phyloP scores from a whole-genome alignment of 202 grass and related monocot species.

The Zoysia matrella region DNA sequence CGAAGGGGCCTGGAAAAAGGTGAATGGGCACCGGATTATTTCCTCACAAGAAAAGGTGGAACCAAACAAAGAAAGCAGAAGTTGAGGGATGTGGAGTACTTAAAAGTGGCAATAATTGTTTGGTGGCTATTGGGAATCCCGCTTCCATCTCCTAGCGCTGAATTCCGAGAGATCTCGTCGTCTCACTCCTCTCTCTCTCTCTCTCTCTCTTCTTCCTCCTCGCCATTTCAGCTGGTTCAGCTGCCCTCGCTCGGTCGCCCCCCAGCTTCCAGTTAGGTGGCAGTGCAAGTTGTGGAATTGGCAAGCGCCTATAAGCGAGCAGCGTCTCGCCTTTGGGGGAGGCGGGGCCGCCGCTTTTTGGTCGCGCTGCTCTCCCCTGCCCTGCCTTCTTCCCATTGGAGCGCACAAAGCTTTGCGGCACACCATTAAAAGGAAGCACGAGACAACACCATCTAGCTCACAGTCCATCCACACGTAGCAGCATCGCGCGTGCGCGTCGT shows the following conservation, averaged over 20 bases:
- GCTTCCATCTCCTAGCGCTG: slow-evolving; percentile 53
- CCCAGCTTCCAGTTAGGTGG: slow-evolving; percentile 15
- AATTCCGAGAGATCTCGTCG: slow-evolving; percentile 69
- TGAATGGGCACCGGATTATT: slow-evolving; percentile 16
- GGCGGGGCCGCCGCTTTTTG: slow-evolving; percentile 53
- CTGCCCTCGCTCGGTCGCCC: background rate
- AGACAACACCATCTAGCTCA: slow-evolving; percentile 36
- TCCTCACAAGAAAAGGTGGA: slow-evolving; percentile 15
- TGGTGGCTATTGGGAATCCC: slow-evolving; percentile 52
- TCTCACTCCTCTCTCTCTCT: background rate
- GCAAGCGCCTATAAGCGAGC: slow-evolving; percentile 35
- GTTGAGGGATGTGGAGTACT: background rate
- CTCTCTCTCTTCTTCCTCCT: slow-evolving; percentile 4
- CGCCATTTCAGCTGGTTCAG: background rate
- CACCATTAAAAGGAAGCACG: slow-evolving; percentile 60
- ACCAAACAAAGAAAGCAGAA: slow-evolving; percentile 21
- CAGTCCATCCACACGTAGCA: slow-evolving; percentile 26
- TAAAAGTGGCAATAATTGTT: slow-evolving; percentile 52
- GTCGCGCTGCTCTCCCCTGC: slow-evolving; percentile 22
- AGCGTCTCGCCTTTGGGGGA: slow-evolving; percentile 33
- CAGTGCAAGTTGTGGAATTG: slow-evolving; percentile 49
- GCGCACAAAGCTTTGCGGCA: slow-evolving; percentile 68
- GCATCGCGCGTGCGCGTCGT: background rate
- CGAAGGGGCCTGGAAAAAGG: background rate
- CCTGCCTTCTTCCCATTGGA: slow-evolving; percentile 63